Evolutionary conservation across 768 basidiomycete species (phyloP).

Genomic region (Coprinopsis cinerea): DNA sequence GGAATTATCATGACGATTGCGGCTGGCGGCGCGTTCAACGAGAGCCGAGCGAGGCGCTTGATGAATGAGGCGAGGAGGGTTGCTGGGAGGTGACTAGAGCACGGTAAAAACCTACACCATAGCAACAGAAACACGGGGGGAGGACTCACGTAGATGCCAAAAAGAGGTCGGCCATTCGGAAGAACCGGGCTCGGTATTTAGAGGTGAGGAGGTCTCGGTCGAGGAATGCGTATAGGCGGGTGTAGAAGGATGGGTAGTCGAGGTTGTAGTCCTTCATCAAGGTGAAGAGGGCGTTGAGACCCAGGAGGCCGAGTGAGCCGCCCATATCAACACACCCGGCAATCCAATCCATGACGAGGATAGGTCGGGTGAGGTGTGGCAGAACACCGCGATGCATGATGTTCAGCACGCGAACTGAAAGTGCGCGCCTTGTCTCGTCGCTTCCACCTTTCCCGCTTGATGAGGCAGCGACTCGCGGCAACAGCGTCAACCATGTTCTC

Average conservation of each 20-base stretch:
- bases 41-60: constrained; percentile 82
- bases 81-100: constrained; percentile 70
- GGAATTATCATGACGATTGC: constrained; percentile 89
- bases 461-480: constrained; percentile 55
- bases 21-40: constrained; percentile 81
- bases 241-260: constrained; percentile 95
- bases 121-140: constrained; percentile 1
- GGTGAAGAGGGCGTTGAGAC: constrained; percentile 85
- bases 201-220: constrained; percentile 85
- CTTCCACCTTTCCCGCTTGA: constrained; percentile 19
- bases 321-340: constrained; percentile 75
- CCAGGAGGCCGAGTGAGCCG: constrained; percentile 79
- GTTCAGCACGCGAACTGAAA: constrained; percentile 57
- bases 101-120: not conserved
- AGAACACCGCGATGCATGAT: constrained; percentile 80
- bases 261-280: constrained; percentile 92
- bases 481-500: constrained; percentile 67
- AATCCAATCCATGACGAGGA: constrained; percentile 91
- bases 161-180: constrained; percentile 87
- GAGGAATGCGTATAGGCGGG: constrained; percentile 83
- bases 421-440: constrained; percentile 28
- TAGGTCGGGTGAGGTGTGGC: constrained; percentile 73
- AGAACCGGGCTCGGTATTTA: constrained; percentile 91
- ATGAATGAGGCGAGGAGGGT: constrained; percentile 92
- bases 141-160: constrained; percentile 78